Base-by-base conservation (phyloP, 306 rosid species). In the Lupinus albus region DNA sequence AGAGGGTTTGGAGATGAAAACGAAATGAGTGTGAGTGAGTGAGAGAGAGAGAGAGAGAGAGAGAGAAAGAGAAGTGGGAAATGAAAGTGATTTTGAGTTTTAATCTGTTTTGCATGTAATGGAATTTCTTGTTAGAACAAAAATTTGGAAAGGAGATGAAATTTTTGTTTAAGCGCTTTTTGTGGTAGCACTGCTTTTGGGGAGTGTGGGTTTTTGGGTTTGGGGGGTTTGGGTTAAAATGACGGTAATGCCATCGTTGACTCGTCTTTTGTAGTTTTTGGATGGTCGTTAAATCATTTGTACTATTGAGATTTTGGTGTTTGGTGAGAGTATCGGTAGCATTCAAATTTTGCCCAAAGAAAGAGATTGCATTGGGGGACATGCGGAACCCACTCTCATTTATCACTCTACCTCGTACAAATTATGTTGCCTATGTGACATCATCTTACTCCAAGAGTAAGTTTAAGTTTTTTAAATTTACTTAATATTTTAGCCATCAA, bases 41-140 rank as follows among this genome's bases (percentile, higher is more conserved):
- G 14, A 11, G 28, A 10, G 48, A 30, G 41, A 2, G 47, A 49
- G 38, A 2, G 64, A 5, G 52, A 51, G 64, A 11, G 68, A 0
- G 6, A 11, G 75, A 46, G 14, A 5, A 35, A 46, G 73, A 17
- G n/a, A n/a, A 8, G 30, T 8, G 59, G 6, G 9, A 8, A 39
- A 39, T 39, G 32, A 16, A 50, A 18, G 15, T 14, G 15, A 28
- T 35, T 58, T 60, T 15, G 47, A 13, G 47, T 58, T 35, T 59
- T 36, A 13, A 15, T 11, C 11, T 11, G 59, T 58, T 67, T 67
- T 49, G 79, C 80, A 68, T 75, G 70, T 50, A 60, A 50, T 11
- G 8, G 44, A 68, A 39, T 74, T 50, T 48, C 45, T 8, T 20
- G 18, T 63, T 63, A 3, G n/a, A 12, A 39, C 4, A 8, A 20